phyloP scores from a whole-genome alignment of 768 basidiomycete genomes.

The Leccinellum albellum region DNA sequence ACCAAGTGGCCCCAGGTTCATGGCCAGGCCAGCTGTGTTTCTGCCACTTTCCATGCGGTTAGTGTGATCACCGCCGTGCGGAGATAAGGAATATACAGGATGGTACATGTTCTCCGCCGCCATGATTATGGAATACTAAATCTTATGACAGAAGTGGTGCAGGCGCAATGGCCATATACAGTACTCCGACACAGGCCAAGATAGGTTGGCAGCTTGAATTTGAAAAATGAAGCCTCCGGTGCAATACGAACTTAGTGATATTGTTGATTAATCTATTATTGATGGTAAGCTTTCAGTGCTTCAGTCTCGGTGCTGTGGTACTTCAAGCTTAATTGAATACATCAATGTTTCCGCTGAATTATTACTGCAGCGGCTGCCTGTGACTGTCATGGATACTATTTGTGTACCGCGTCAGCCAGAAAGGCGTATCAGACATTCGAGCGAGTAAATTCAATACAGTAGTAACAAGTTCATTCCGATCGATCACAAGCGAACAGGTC shows the following conservation, averaged over 20 bases:
- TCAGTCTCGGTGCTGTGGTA: neutral
- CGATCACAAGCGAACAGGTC: neutral
- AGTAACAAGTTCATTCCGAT: too few species aligned
- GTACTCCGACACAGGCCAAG: too few species aligned
- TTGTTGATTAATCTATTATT: too few species aligned
- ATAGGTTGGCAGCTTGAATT: too few species aligned
- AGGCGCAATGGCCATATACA: too few species aligned
- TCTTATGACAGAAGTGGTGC: too few species aligned
- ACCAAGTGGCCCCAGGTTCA: neutral
- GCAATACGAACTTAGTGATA: neutral
- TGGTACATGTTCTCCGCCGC: neutral
- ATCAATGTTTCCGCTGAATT: neutral
- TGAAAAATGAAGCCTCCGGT: neutral
- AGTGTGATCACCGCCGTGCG: neutral
- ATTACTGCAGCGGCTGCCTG: too few species aligned
- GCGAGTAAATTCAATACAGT: too few species aligned
- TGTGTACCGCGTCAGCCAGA: too few species aligned
- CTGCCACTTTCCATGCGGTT: neutral
- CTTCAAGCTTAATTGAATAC: neutral
- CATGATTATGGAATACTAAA: neutral
- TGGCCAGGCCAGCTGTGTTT: neutral
- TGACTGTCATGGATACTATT: too few species aligned
- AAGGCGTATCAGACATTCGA: neutral
- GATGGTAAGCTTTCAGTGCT: too few species aligned
- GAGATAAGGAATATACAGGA: neutral